Conservation (phyloP, 495 filamentous ascomycete genomes). For the Lasiosphaeria miniovina region DNA sequence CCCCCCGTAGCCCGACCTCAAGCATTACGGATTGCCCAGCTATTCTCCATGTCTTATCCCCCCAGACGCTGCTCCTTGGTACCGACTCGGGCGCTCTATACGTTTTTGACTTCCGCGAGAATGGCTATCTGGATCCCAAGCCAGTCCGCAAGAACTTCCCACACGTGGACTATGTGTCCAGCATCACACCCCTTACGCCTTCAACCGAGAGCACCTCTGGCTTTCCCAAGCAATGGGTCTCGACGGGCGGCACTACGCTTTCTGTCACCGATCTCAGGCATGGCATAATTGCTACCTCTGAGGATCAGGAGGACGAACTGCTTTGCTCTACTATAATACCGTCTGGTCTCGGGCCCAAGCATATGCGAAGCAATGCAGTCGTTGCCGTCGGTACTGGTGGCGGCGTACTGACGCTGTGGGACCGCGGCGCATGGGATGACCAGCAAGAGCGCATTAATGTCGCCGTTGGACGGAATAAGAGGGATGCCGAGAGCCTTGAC, state of each 20-base stretch:
- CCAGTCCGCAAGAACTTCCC: constrained; percentile 77
- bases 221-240: constrained; percentile 88
- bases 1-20: constrained; percentile 37
- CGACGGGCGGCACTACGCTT: constrained; percentile 84
- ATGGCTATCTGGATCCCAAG: constrained; percentile 55
- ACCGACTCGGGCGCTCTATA: constrained; percentile 88
- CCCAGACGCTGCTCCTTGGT: constrained; percentile 83
- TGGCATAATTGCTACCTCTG: constrained; percentile 78
- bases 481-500: constrained; percentile 66
- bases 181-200: constrained; percentile 78
- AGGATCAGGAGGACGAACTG: constrained; percentile 91
- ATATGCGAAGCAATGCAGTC: constrained; percentile 67
- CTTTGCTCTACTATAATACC: constrained; percentile 73
- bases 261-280: constrained; percentile 83
- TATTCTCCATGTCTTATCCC: constrained; percentile 73
- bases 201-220: constrained; percentile 74
- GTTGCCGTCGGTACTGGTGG: constrained; percentile 73
- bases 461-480: constrained; percentile 56
- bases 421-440: constrained; percentile 89
- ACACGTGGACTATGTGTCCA: constrained; percentile 91
- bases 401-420: constrained; percentile 88
- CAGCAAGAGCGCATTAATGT: constrained; percentile 84
- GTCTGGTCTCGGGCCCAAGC: constrained; percentile 56
- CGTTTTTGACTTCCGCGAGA: constrained; percentile 81
- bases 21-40: constrained; percentile 62